Evolutionary conservation across 1,284 basidiomycete species (phyloP).

Genomic region (Sutorius eximius): DNA sequence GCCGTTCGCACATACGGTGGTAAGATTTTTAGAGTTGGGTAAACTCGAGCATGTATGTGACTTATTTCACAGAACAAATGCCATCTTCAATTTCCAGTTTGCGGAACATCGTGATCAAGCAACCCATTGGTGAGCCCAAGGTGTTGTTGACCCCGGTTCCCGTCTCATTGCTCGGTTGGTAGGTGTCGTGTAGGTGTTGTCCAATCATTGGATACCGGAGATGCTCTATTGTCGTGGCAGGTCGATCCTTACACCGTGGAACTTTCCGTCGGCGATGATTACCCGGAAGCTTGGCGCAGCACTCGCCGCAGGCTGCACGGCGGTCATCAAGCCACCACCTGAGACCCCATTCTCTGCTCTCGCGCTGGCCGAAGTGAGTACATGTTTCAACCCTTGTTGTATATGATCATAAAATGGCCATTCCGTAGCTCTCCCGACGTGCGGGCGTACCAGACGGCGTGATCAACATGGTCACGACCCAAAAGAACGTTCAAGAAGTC

Average conservation of each 20-base stretch:
- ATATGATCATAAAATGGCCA: not conserved
- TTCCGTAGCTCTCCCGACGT: slow-evolving; percentile 67
- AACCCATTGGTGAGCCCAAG: slow-evolving; percentile 76
- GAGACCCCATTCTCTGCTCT: slow-evolving; percentile 96
- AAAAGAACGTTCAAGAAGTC: slow-evolving; percentile 77
- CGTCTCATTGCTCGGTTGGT: slow-evolving; percentile 4
- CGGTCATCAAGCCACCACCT: slow-evolving; percentile 93
- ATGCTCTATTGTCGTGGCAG: slow-evolving; percentile 38
- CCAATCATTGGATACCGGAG: not conserved
- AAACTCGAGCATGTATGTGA: slow-evolving; percentile 1
- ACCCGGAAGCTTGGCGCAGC: slow-evolving; percentile 88
- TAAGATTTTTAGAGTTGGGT: slow-evolving; percentile 29
- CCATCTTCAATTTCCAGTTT: slow-evolving; percentile 73
- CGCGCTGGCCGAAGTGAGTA: slow-evolving; percentile 75
- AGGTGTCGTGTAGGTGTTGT: slow-evolving; percentile 59
- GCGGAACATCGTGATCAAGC: slow-evolving; percentile 91
- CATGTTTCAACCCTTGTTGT: not conserved
- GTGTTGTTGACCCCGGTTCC: not conserved
- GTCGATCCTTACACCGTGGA: slow-evolving; percentile 82
- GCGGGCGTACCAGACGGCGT: slow-evolving; percentile 95
- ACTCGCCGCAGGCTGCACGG: slow-evolving; percentile 93
- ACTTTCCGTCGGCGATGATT: slow-evolving; percentile 95
- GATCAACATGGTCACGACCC: slow-evolving; percentile 90
- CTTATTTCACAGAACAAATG: slow-evolving; percentile 61
- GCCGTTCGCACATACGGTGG: slow-evolving; percentile 84